Evolutionary conservation across 2,329 filamentous ascomycete species (phyloP).

Genomic region (Aspergillus ustus): DNA sequence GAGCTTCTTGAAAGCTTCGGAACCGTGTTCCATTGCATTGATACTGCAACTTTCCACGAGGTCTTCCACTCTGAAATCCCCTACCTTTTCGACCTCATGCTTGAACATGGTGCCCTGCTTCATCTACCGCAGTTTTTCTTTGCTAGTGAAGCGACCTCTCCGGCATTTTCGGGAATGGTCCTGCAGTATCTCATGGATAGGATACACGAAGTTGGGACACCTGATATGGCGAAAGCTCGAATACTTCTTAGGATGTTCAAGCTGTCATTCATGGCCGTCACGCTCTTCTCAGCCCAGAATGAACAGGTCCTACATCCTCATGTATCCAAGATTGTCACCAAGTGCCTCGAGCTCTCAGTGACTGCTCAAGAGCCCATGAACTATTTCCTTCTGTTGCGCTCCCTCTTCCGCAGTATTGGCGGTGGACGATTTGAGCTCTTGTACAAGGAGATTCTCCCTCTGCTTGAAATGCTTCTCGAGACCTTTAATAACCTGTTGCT

Average conservation of each 20-base stretch:
- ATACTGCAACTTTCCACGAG: conserved; percentile 97
- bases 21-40: conserved; percentile 97
- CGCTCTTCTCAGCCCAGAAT: conserved; percentile 90
- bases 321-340: conserved; percentile 95
- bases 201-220: conserved; percentile 91
- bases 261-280: conserved; percentile 98
- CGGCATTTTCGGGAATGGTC: conserved; percentile 97
- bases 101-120: conserved; percentile 89
- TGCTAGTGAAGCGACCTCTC: conserved; percentile 96
- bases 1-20: conserved; percentile 96
- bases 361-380: conserved; percentile 98
- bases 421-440: conserved; percentile 96
- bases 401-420: conserved; percentile 93
- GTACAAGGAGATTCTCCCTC: conserved; percentile 95
- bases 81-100: conserved; percentile 95
- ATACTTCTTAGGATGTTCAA: conserved; percentile 95
- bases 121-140: conserved; percentile 98
- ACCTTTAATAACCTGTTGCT: conserved; percentile 93
- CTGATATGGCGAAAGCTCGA: conserved; percentile 88
- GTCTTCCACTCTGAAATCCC: conserved; percentile 98
- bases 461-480: conserved; percentile 96
- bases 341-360: conserved; percentile 94
- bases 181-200: conserved; percentile 96
- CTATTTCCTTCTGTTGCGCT: conserved; percentile 91
- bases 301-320: conserved; percentile 94